A percentile compares a stretch with the other conserved stretches of the same genome.
Conservation (phyloP, 208 protist genomes). For the Crithidia sp. region DNA sequence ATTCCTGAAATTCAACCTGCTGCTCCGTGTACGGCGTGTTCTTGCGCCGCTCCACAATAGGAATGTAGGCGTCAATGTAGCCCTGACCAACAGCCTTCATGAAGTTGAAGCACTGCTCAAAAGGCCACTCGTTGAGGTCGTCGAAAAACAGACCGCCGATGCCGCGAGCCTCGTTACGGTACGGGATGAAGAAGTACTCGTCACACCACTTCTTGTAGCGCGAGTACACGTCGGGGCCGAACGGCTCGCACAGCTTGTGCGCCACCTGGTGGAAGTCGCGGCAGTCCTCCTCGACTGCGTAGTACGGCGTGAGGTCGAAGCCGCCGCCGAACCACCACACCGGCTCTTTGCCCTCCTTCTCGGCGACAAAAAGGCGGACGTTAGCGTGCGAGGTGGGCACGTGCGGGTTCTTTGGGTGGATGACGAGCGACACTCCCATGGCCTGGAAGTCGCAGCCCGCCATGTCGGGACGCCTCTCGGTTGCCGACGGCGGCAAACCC, state of each 20-base stretch:
- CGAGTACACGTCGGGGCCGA: slow-evolving; percentile 56
- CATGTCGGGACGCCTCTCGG: slow-evolving; percentile 47
- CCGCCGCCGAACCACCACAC: slow-evolving; percentile 93
- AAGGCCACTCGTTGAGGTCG: slow-evolving; percentile 57
- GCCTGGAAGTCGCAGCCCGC: slow-evolving; percentile 62
- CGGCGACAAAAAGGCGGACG: slow-evolving; percentile 83
- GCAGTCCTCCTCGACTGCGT: slow-evolving; percentile 70
- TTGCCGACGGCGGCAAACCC: slow-evolving; percentile 45
- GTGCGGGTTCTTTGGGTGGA: slow-evolving; percentile 83
- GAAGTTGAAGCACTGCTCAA: slow-evolving; percentile 70
- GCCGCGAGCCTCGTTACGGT: slow-evolving; percentile 80
- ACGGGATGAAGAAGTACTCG: slow-evolving; percentile 81
- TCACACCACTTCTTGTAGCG: slow-evolving; percentile 84
- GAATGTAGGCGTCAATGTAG: slow-evolving; percentile 70
- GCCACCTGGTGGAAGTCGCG: slow-evolving; percentile 64
- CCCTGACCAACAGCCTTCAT: slow-evolving; percentile 42
- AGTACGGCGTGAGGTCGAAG: slow-evolving; percentile 90
- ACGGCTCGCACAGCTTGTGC: slow-evolving; percentile 53
- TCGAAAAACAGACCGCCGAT: slow-evolving; percentile 91
- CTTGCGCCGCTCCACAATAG: slow-evolving; percentile 63
- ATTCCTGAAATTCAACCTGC: slow-evolving; percentile 79
- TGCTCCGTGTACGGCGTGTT: slow-evolving; percentile 39
- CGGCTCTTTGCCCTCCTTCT: slow-evolving; percentile 38
- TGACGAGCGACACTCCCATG: slow-evolving; percentile 81
- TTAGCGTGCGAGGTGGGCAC: slow-evolving; percentile 90